Evolutionary conservation across 768 basidiomycete species (phyloP), one percentile per base, ranked within the genome.

Genomic region (Serendipita sp.): DNA sequence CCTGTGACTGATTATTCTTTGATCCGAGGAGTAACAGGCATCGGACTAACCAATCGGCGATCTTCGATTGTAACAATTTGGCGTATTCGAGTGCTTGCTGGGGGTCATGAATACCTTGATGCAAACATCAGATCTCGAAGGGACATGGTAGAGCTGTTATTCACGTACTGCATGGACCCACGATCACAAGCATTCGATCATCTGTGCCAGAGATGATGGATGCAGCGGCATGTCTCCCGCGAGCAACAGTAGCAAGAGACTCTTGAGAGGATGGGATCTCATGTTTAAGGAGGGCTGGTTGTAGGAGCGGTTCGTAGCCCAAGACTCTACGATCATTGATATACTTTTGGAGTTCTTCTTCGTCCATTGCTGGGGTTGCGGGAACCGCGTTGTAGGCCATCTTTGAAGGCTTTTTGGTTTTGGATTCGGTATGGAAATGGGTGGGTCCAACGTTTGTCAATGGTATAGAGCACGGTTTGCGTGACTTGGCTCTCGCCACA

Each of bases 281-380:
- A 67, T 93, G 87, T 66, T 88, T 81, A 64, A 99, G 85, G 62
- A 98, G 78, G 1, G 89, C 89, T 3, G 94, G 95, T 70, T 94
- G 91, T 66, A 96, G 85, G 47, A 97, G 83, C n/a, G 95, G 94
- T 69, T 97, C 94, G 73, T 97, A 95, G 90, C 87, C 87, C 60
- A 86, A 78, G 75, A 91, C 88, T 63, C 89, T 83, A 60, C 85
- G 80, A 76, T 92, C 89, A 72, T 86, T 83, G 75, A 91, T 85
- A 78, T 87, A 89, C 69, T 82, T 78, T 70, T 83, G 79, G 68
- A 88, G 80, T 46, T 79, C 77, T 62, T 78, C 78, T 74, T 88
- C 86, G 62, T 84, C 81, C 65, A 80, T 78, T 67, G 82, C 80
- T 58, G 86, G 85, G 73, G 82, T 76, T 56, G 86, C 85, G 1